Percentiles rank a stretch among this genome's conserved stretches.
phyloP scores from a whole-genome alignment of 768 basidiomycete species.

The Suillus subluteus region DNA sequence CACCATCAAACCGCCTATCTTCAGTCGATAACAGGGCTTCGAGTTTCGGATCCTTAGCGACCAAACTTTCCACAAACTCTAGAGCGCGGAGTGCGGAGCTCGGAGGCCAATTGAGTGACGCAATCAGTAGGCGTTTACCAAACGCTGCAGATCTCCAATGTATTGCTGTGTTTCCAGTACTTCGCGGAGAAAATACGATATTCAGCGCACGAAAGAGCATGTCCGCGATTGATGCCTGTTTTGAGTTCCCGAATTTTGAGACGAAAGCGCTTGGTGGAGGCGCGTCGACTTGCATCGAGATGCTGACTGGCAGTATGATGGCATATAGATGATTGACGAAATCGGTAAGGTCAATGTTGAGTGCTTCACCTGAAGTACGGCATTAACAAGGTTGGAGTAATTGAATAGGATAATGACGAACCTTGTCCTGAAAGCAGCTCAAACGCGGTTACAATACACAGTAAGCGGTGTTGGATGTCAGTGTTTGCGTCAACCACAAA shows the following conservation, averaged over 20 bases:
- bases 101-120: constrained; percentile 82
- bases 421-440: constrained; percentile 97
- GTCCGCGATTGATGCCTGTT: constrained; percentile 51
- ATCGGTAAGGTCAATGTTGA: constrained; percentile 92
- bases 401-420: constrained; percentile 31
- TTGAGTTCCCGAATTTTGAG: constrained; percentile 30
- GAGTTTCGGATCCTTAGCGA: constrained; percentile 78
- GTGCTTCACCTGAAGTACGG: constrained; percentile 76
- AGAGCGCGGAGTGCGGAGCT: constrained; percentile 65
- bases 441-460: constrained; percentile 96
- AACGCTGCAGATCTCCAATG: constrained; percentile 88
- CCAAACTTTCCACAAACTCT: constrained; percentile 70
- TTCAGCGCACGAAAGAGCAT: constrained; percentile 87
- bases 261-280: constrained; percentile 37
- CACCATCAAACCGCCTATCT: constrained; percentile 82
- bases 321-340: constrained; percentile 86
- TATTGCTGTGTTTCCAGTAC: constrained; percentile 55
- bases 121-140: constrained; percentile 85
- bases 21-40: constrained; percentile 86
- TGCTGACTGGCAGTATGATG: constrained; percentile 74
- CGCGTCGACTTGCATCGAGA: constrained; percentile 67
- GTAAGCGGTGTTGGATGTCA: constrained; percentile 61
- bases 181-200: constrained; percentile 79
- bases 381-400: constrained; percentile 18
- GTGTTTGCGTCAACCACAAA: constrained; percentile 37